phyloP scores from a whole-genome alignment of 148 eudicot species.

The Rhododendron simsii region DNA sequence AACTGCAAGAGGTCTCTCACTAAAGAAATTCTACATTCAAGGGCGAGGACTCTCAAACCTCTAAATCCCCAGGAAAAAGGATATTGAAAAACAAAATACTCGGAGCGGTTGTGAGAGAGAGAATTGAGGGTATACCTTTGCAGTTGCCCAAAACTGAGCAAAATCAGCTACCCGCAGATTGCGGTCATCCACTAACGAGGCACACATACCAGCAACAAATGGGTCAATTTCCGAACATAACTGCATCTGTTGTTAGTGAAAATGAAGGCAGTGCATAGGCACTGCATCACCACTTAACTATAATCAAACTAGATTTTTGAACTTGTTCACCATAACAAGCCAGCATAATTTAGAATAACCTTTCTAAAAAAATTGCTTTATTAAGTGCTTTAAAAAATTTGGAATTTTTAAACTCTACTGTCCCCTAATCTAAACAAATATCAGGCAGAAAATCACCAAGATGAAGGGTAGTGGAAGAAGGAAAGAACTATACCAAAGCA shows the following conservation, averaged over 20 bases:
- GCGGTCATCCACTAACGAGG: slow-evolving; percentile 99
- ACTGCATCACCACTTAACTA: slow-evolving; percentile 72
- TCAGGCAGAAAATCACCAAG: neutral
- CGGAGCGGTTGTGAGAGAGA: slow-evolving; percentile 41
- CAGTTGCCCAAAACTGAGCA: slow-evolving; percentile 99
- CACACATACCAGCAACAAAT: slow-evolving; percentile 97
- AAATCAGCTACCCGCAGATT: slow-evolving; percentile 99
- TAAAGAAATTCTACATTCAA: slow-evolving; percentile 3
- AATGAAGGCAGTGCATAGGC: slow-evolving; percentile 78
- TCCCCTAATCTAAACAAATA: slow-evolving; percentile 6
- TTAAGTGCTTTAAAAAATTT: neutral
- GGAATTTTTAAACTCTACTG: neutral
- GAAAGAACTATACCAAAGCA: neutral
- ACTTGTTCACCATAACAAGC: slow-evolving; percentile 17
- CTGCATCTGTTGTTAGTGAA: slow-evolving; percentile 93
- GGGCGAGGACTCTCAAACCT: slow-evolving; percentile 9
- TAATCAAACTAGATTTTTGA: slow-evolving; percentile 41
- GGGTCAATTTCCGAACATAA: slow-evolving; percentile 94
- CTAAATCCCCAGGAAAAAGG: slow-evolving; percentile 21
- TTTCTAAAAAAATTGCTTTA: neutral
- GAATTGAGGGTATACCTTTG: slow-evolving; percentile 89
- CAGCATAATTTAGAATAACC: slow-evolving; percentile 8
- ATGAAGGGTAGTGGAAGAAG: neutral
- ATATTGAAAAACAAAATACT: slow-evolving; percentile 32
- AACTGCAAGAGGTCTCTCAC: neutral